Conservation (phyloP, 345 rosid species). For the Erodium maritimum region DNA sequence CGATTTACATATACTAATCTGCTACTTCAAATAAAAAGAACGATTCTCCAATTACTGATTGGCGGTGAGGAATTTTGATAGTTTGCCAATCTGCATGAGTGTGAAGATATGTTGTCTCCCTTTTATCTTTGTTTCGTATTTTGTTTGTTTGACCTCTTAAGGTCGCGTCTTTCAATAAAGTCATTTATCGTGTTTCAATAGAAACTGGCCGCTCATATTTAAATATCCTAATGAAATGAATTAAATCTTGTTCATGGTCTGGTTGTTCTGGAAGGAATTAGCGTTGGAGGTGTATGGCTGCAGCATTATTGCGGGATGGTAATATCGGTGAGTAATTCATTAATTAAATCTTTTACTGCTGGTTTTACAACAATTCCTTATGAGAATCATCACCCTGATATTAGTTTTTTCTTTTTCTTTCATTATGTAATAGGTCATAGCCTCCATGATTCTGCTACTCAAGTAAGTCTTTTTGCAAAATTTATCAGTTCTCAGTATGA, state of each 20-base stretch:
- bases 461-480: constrained; percentile 30
- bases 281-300: constrained; percentile 28
- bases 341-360: not conserved
- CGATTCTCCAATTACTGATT: too few relatives aligned
- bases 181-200: too few relatives aligned
- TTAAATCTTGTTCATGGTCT: constrained; percentile 56
- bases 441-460: constrained; percentile 16
- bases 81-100: too few relatives aligned
- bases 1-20: not conserved
- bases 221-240: constrained; percentile 18
- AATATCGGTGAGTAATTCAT: constrained; percentile 25
- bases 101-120: too few relatives aligned
- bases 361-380: constrained; percentile 2
- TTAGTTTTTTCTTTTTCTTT: constrained; percentile 9
- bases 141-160: too few relatives aligned
- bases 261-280: constrained; percentile 37
- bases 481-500: not conserved
- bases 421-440: constrained; percentile 17
- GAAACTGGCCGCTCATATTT: too few relatives aligned
- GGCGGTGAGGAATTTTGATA: too few relatives aligned
- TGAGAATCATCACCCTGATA: constrained; percentile 5
- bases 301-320: constrained; percentile 13
- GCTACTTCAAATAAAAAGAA: not conserved
- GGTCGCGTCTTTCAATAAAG: too few relatives aligned
- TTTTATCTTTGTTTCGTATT: too few relatives aligned